Percentiles rank a stretch among this genome's conserved stretches.
These are phyloP conservation scores for Fusarium citri DNA, from an alignment of 2,329 filamentous ascomycete species.

Conservation along the genomic window DNA sequence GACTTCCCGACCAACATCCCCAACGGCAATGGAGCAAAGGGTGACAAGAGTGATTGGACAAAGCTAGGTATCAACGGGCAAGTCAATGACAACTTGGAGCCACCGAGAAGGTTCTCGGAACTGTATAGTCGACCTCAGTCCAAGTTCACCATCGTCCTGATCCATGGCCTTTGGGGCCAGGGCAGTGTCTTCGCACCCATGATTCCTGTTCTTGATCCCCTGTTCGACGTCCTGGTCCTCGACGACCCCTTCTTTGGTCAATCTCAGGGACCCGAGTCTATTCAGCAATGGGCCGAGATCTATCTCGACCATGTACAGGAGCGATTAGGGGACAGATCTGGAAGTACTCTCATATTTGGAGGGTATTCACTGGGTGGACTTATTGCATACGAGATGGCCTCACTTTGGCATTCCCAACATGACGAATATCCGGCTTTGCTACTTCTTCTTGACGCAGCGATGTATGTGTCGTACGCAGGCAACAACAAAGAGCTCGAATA, in stretches of 20 bases:
- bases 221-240: background rate
- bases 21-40: background rate
- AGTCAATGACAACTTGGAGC: background rate
- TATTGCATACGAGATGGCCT: background rate
- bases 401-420: background rate
- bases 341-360: background rate
- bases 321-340: background rate
- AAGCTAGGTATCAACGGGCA: background rate
- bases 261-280: background rate
- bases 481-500: background rate
- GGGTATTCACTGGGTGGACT: background rate
- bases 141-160: conserved; percentile 1
- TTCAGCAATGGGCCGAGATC: conserved; percentile 1
- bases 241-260: conserved; percentile 1
- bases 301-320: background rate
- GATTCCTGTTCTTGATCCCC: background rate
- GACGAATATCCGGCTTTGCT: background rate
- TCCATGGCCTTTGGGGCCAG: conserved; percentile 1
- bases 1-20: background rate
- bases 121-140: background rate
- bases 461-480: background rate
- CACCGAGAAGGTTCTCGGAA: background rate
- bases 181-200: background rate
- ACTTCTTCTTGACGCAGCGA: background rate
- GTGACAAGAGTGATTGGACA: background rate